A percentile compares a stretch with the other conserved stretches of the same genome.
phyloP scores from a whole-genome alignment of 345 rosid genomes.

The Rubroshorea leprosula region DNA sequence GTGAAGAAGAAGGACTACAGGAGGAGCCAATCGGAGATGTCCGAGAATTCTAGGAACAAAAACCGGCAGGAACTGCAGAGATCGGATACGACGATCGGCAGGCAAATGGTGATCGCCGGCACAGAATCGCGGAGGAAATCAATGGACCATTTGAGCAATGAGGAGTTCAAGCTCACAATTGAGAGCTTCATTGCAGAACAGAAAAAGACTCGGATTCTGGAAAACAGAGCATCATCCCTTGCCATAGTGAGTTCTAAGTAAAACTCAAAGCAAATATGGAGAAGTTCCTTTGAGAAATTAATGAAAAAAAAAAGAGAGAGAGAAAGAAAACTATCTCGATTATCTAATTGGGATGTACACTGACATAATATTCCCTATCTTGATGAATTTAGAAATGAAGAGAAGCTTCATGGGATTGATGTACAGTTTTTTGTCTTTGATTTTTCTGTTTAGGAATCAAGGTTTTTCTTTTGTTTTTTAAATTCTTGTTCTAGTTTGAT shows the following conservation, averaged over 20 bases:
- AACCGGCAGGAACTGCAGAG: neutral
- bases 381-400: no score
- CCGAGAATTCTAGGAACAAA: neutral
- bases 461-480: no score
- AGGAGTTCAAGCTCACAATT: constrained; percentile 26
- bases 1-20: neutral
- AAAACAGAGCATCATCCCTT: neutral
- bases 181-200: constrained; percentile 27
- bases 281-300: neutral
- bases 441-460: no score
- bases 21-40: constrained; percentile 10
- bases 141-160: constrained; percentile 29
- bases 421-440: neutral
- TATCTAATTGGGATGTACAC: neutral
- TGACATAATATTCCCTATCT: neutral
- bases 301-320: neutral
- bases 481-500: no score
- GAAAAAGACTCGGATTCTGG: constrained; percentile 15
- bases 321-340: constrained; percentile 8
- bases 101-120: neutral
- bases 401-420: neutral
- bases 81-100: constrained; percentile 8
- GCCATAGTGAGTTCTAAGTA: neutral
- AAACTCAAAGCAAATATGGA: neutral
- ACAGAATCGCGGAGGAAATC: constrained; percentile 6